These are phyloP conservation scores for Skeletonema menzelii DNA, from an alignment of 108 stramenopile genomes.

Conservation along the genomic window DNA sequence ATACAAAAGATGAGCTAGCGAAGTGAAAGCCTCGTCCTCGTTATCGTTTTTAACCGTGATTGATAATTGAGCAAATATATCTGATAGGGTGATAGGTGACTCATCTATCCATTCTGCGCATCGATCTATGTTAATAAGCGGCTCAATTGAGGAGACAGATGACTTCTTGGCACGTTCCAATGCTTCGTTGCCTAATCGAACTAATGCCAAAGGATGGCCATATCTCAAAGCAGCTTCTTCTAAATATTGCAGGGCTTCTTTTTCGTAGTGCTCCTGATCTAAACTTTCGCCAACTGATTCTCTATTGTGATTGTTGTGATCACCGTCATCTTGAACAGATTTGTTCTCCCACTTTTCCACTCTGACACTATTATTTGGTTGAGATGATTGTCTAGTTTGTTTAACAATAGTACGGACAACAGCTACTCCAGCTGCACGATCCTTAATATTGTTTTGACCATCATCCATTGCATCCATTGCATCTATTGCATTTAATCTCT, in stretches of 20 bases:
- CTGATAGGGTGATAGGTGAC: slow-evolving; percentile 29
- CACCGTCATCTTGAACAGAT: neutral
- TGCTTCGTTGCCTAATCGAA: slow-evolving; percentile 61
- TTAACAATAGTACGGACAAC: slow-evolving; percentile 72
- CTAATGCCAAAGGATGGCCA: slow-evolving; percentile 59
- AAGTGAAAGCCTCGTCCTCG: neutral
- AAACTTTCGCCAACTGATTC: neutral
- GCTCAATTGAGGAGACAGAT: neutral
- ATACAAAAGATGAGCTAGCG: slow-evolving; percentile 53
- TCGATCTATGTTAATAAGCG: slow-evolving; percentile 20
- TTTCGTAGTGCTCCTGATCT: slow-evolving; percentile 31
- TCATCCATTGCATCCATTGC: slow-evolving; percentile 22
- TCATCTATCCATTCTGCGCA: slow-evolving; percentile 30
- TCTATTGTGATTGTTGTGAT: neutral
- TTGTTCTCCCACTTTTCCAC: slow-evolving; percentile 14
- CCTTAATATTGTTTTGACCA: slow-evolving; percentile 1
- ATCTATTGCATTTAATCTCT: neutral
- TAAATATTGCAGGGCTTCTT: slow-evolving; percentile 36
- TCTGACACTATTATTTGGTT: slow-evolving; percentile 18
- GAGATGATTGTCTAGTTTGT: slow-evolving; percentile 35
- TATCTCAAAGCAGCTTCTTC: slow-evolving; percentile 63
- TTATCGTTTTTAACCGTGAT: neutral
- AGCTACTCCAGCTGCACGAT: slow-evolving; percentile 57
- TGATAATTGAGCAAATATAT: slow-evolving; percentile 5
- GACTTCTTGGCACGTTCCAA: slow-evolving; percentile 37